Conservation (phyloP, 345 rosid genomes). For the Bretschneidera sinensis region DNA sequence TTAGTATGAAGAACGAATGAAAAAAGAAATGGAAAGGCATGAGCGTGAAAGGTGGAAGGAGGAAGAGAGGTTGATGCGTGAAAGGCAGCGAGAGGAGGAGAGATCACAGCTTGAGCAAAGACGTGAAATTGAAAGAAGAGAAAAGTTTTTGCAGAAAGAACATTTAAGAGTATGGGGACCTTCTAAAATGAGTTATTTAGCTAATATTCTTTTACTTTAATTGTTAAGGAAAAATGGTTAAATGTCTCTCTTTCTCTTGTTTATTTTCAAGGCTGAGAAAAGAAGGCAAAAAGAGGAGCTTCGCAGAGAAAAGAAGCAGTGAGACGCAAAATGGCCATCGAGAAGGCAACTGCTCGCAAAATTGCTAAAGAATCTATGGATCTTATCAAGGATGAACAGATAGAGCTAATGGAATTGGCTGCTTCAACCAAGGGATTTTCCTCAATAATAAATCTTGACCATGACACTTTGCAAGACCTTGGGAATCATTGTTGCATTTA, state of each 20-base stretch:
- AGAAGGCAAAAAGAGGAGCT: slow-evolving; percentile 81
- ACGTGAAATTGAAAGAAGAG: slow-evolving; percentile 91
- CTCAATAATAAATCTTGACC: slow-evolving; percentile 77
- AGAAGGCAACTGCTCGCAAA: slow-evolving; percentile 96
- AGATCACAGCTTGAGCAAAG: slow-evolving; percentile 75
- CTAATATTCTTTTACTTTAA: neutral
- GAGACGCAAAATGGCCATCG: slow-evolving; percentile 82
- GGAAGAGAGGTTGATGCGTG: slow-evolving; percentile 94
- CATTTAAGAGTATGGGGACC: slow-evolving; percentile 40
- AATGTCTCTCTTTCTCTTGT: slow-evolving; percentile 15
- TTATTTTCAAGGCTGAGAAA: slow-evolving; percentile 70
- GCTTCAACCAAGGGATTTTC: slow-evolving; percentile 75
- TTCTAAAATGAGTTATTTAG: neutral
- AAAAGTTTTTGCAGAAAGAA: slow-evolving; percentile 87
- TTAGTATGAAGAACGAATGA: slow-evolving; percentile 82
- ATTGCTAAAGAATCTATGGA: slow-evolving; percentile 98
- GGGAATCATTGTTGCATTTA: neutral
- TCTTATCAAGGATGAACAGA: slow-evolving; percentile 97
- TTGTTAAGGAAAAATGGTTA: slow-evolving; percentile 1
- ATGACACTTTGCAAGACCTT: slow-evolving; percentile 75
- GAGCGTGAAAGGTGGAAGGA: slow-evolving; percentile 97
- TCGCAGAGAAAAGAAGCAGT: slow-evolving; percentile 79
- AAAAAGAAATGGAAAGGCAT: slow-evolving; percentile 82
- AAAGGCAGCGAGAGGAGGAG: slow-evolving; percentile 92
- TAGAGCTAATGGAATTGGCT: slow-evolving; percentile 98